Percentiles rank a stretch among this genome's conserved stretches.
Conservation (phyloP, 768 basidiomycete genomes). For the Suillus subaureus region DNA sequence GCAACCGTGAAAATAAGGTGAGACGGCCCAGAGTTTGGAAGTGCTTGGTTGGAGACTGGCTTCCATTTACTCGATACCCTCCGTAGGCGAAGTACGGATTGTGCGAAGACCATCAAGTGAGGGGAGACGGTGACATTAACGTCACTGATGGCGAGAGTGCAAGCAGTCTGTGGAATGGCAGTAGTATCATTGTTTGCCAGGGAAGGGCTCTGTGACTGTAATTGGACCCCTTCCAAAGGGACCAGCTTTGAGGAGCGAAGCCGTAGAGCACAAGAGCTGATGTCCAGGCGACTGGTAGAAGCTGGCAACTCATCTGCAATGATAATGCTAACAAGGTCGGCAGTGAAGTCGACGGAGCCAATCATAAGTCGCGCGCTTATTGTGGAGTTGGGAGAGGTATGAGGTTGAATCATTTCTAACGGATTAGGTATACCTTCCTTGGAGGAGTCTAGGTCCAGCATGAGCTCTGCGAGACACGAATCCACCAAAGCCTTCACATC, state of each 20-base stretch:
- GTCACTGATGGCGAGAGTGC: slow-evolving; percentile 43
- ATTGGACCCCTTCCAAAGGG: slow-evolving; percentile 12
- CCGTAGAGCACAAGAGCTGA: slow-evolving; percentile 19
- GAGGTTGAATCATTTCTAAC: slow-evolving; percentile 26
- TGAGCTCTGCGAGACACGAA: slow-evolving; percentile 37
- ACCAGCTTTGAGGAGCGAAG: slow-evolving; percentile 19
- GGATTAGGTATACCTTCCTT: slow-evolving; percentile 26
- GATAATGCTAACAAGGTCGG: slow-evolving; percentile 12
- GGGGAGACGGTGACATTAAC: slow-evolving; percentile 51
- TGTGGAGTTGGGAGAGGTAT: slow-evolving; percentile 11
- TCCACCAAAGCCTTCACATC: slow-evolving; percentile 41
- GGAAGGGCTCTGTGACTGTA: slow-evolving; percentile 18
- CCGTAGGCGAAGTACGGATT: slow-evolving; percentile 53
- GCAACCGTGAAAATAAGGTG: slow-evolving; percentile 42
- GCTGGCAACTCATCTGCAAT: slow-evolving; percentile 13
- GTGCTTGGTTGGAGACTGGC: slow-evolving; percentile 8
- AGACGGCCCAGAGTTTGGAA: slow-evolving; percentile 12
- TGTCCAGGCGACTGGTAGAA: slow-evolving; percentile 20
- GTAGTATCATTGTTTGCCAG: slow-evolving; percentile 10
- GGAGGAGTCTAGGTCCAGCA: slow-evolving; percentile 48
- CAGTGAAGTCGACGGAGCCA: slow-evolving; percentile 20
- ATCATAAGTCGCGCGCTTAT: slow-evolving; percentile 13
- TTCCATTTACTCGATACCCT: slow-evolving; percentile 32
- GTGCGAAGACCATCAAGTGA: slow-evolving; percentile 61
- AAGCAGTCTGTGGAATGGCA: slow-evolving; percentile 21